Conservation (phyloP, 805 yeast species). For the Millerozyma miso region DNA sequence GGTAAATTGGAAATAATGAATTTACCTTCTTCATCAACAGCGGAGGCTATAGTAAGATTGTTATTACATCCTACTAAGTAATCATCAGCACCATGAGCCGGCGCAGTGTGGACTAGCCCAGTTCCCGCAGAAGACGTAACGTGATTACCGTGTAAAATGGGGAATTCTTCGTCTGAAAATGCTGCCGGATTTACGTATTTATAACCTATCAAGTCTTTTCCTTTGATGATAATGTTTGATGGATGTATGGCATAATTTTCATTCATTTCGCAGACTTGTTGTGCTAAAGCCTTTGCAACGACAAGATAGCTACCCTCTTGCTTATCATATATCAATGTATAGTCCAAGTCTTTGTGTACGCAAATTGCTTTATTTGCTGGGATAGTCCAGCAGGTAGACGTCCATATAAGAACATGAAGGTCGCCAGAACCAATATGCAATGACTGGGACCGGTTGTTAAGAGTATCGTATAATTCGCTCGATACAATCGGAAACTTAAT, state of each 20-base stretch:
- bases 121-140: constrained; percentile 84
- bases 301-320: constrained; percentile 42
- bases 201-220: constrained; percentile 22
- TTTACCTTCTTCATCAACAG: constrained; percentile 73
- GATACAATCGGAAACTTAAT: constrained; percentile 55
- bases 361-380: constrained; percentile 85
- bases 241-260: constrained; percentile 7
- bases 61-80: constrained; percentile 62
- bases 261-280: constrained; percentile 30
- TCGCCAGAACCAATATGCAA: constrained; percentile 2
- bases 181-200: constrained; percentile 57
- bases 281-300: constrained; percentile 52
- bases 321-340: constrained; percentile 42
- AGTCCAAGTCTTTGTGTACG: constrained; percentile 53
- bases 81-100: constrained; percentile 97
- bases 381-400: constrained; percentile 98
- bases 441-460: constrained; percentile 4
- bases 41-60: constrained; percentile 60
- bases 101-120: constrained; percentile 95
- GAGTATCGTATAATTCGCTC: constrained; percentile 7
- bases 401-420: constrained; percentile 68
- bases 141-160: constrained; percentile 74
- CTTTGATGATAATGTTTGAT: constrained; percentile 8
- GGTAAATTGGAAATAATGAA: constrained; percentile 53
- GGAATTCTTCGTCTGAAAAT: constrained; percentile 35